Evolutionary conservation across 1,284 basidiomycete species (phyloP).

Genomic region (Jaminaea rosea): DNA sequence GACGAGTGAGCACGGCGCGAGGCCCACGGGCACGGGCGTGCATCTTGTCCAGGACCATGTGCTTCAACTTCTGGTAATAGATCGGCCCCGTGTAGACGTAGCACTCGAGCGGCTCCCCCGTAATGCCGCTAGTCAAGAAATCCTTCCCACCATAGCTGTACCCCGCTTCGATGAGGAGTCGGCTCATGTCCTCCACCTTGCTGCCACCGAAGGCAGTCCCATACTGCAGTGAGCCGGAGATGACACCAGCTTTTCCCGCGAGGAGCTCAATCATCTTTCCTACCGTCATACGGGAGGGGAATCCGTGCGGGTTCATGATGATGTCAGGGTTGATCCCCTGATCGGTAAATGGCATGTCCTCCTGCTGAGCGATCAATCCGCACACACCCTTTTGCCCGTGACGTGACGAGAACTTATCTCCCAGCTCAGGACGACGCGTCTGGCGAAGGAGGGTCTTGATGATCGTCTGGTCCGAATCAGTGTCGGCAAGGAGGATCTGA

Average conservation of each 20-base stretch:
- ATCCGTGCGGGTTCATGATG: constrained; percentile 99
- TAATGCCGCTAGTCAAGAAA: constrained; percentile 94
- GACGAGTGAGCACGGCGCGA: constrained; percentile 87
- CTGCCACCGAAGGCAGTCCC: constrained; percentile 92
- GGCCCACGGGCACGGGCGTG: constrained; percentile 80
- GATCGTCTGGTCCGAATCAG: constrained; percentile 79
- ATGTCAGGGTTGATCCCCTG: constrained; percentile 91
- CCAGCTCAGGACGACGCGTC: constrained; percentile 88
- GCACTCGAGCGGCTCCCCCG: constrained; percentile 87
- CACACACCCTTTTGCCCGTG: constrained; percentile 99
- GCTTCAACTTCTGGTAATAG: constrained; percentile 65
- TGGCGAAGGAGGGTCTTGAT: constrained; percentile 98
- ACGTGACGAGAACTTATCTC: constrained; percentile 96
- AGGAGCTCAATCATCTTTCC: constrained; percentile 99
- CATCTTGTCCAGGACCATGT: constrained; percentile 94
- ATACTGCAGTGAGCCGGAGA: constrained; percentile 77
- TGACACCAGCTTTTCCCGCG: constrained; percentile 70
- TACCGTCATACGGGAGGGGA: constrained; percentile 96
- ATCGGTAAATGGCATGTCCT: constrained; percentile 99
- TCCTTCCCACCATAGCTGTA: constrained; percentile 98
- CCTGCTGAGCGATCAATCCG: constrained; percentile 94
- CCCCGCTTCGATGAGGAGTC: constrained; percentile 84
- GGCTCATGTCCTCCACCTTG: constrained; percentile 98
- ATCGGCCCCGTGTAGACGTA: constrained; percentile 99
- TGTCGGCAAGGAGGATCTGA: constrained; percentile 94